Base-by-base conservation (phyloP, 805 yeast species). In the Yamadazyma olivae region DNA sequence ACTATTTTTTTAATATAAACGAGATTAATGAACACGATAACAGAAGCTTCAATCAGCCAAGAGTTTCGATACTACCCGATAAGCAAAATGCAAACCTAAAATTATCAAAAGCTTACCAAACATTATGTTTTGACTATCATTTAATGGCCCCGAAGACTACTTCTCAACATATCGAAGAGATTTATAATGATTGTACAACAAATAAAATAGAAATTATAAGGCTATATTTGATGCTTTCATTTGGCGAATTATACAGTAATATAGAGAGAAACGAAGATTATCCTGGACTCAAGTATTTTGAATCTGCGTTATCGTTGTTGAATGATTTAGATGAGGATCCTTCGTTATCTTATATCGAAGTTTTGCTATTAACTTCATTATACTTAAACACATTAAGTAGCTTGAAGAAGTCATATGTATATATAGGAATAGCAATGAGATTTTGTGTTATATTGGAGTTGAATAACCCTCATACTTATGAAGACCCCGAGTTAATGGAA, bases 381-480 rank as follows among this genome's bases (percentile, higher is more conserved):
- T 27, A 27, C 17, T 27, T 27, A 17, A 27, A 27, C 12, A 16
- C 30, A 7, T 17, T 27, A 13, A 27, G 12, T 17, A 17, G 30
- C 17, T 17, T 27, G 12, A 17, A 27, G 17, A 27, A 17, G 13
- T 27, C 30, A 3, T 27, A 27, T 27, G 17, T 27, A 4, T 27
- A 27, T 17, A n/a, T 27, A 8, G 30, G 30, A 9, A 27, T 14
- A 12, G 30, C 30, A 16, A 17, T 27, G 7, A 27, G 30, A 27
- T 17, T 27, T 14, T 27, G 19, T 7, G 17, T 27, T 5, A 6
- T 27, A 27, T 10, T 27, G 12, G 13, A 17, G 6, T 27, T 27
- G 21, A 27, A 27, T 17, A 17, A 27, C 17, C n/a, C 19, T 8
- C 16, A 27, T 8, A 27, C 20, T n/a, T n/a, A n/a, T n/a, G n/a